Evolutionary conservation across 106 monocot species (phyloP).

Genomic region (Dendrobium chrysotoxum): DNA sequence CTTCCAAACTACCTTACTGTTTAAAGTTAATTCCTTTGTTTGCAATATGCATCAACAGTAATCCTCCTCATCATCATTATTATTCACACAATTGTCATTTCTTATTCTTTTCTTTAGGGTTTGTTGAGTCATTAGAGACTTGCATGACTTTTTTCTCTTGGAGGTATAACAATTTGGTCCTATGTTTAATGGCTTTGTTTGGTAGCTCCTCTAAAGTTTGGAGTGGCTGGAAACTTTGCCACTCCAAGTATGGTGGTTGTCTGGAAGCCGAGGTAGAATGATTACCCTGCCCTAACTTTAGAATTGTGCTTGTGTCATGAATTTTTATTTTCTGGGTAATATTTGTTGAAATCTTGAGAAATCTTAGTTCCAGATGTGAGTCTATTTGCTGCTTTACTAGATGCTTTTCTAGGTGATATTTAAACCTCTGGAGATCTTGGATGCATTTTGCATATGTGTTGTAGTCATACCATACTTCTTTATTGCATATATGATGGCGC

Average conservation of each 20-base stretch:
- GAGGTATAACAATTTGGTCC: not conserved
- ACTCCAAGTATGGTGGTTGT: not conserved
- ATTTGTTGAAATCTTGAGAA: not conserved
- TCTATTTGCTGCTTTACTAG: too few relatives aligned
- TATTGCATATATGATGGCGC: not conserved
- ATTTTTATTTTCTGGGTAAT: not conserved
- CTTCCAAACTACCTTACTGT: not conserved
- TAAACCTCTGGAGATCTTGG: not conserved
- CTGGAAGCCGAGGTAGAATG: not conserved
- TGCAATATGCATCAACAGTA: not conserved
- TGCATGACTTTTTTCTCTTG: not conserved
- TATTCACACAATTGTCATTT: not conserved
- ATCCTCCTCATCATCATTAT: too few relatives aligned
- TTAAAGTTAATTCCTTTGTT: not conserved
- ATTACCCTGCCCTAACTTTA: not conserved
- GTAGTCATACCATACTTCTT: not conserved
- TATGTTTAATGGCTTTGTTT: not conserved
- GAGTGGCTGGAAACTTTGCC: not conserved
- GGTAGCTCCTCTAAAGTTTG: not conserved
- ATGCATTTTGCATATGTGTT: not conserved
- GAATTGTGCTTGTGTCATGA: not conserved
- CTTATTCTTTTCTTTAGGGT: not conserved
- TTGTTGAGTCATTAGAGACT: not conserved
- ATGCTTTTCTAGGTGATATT: not conserved
- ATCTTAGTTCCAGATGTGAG: too few relatives aligned